phyloP scores from a whole-genome alignment of 306 rosid species.

The Amphicarpaea edgeworthii region DNA sequence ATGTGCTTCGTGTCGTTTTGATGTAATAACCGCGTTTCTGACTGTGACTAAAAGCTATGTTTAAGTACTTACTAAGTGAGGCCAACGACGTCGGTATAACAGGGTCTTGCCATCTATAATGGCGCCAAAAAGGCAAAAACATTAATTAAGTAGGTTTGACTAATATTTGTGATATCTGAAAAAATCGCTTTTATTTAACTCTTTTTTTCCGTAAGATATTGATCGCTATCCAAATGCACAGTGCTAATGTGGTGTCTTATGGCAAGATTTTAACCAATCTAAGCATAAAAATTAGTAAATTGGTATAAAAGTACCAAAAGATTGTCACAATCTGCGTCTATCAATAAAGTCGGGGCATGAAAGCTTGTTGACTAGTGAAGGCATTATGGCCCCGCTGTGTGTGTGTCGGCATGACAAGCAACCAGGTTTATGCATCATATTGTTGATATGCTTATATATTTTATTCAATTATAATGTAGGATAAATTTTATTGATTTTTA shows the following conservation, averaged over 20 bases:
- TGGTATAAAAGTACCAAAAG: neutral
- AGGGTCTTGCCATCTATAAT: neutral
- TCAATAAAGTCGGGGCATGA: constrained; percentile 3
- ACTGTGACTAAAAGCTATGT: neutral
- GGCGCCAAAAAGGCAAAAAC: neutral
- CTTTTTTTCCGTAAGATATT: neutral
- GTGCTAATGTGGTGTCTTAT: neutral
- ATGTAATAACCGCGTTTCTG: neutral
- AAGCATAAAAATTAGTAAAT: neutral
- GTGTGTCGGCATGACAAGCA: neutral
- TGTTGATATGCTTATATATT: neutral
- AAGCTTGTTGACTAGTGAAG: neutral
- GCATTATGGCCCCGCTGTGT: neutral
- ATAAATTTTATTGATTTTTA: too few species aligned
- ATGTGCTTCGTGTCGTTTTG: constrained; percentile 18
- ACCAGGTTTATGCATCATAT: neutral
- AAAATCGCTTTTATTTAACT: neutral
- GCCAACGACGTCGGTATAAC: neutral
- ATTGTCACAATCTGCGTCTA: neutral
- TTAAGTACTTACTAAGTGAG: neutral
- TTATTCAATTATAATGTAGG: too few species aligned
- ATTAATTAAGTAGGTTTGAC: neutral
- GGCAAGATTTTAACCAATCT: neutral
- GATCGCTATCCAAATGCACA: neutral
- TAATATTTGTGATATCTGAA: neutral